Percentiles rank a stretch among this genome's conserved stretches.
These are phyloP conservation scores for Solanum clarkiae DNA, from an alignment of 257 asterid genomes.

Conservation along the genomic window DNA sequence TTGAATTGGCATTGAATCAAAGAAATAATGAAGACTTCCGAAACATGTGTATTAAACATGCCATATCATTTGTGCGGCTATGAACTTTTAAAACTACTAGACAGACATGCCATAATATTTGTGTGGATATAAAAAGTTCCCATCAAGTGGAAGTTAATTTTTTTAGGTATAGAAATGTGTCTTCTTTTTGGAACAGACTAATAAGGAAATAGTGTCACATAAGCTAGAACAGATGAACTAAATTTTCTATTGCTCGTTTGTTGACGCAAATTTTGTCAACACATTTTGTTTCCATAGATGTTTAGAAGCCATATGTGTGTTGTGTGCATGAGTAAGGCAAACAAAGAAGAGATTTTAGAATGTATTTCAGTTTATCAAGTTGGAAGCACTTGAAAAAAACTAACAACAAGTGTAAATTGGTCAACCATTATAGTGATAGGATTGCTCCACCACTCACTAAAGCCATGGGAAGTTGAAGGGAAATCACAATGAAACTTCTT, in stretches of 20 bases:
- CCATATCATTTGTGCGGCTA: background rate
- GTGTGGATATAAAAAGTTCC: background rate
- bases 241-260: background rate
- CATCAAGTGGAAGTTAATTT: background rate
- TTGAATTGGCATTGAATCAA: background rate
- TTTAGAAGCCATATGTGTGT: background rate
- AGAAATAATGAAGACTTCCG: background rate
- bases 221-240: background rate
- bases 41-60: background rate
- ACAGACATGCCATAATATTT: background rate
- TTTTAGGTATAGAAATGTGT: background rate
- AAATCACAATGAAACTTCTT: background rate
- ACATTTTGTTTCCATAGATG: background rate
- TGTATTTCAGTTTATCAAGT: background rate
- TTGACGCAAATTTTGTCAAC: background rate
- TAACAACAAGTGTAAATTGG: background rate
- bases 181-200: background rate
- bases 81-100: background rate
- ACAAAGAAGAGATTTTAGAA: background rate
- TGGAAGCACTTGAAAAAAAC: background rate
- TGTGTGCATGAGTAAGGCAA: background rate
- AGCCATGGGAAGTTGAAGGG: background rate
- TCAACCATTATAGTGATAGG: background rate
- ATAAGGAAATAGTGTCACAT: background rate
- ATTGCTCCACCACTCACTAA: background rate